Conservation (phyloP, 2,329 filamentous ascomycete genomes). For the Aspergillus viridinutans region DNA sequence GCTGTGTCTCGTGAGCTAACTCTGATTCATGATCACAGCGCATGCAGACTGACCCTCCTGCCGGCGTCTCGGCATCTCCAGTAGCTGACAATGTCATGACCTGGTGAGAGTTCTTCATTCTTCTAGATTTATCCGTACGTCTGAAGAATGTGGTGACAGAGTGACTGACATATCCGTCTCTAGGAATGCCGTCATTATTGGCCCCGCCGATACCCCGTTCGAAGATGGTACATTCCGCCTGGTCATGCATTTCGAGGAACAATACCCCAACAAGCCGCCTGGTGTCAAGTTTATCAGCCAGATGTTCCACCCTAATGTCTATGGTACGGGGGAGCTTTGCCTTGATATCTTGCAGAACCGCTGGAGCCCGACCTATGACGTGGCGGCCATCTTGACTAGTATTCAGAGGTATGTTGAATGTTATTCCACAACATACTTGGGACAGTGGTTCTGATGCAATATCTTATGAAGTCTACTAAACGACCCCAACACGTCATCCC, state of each 20-base stretch:
- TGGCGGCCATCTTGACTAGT: slow-evolving; percentile 92
- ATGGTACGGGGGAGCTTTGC: slow-evolving; percentile 92
- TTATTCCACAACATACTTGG: background rate
- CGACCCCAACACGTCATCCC: slow-evolving; percentile 96
- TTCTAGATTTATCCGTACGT: background rate
- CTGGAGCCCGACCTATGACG: slow-evolving; percentile 98
- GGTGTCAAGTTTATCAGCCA: slow-evolving; percentile 97
- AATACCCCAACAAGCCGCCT: slow-evolving; percentile 97
- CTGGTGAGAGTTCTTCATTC: slow-evolving; percentile 20
- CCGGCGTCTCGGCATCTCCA: slow-evolving; percentile 92
- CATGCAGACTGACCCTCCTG: slow-evolving; percentile 98
- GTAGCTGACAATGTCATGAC: slow-evolving; percentile 58
- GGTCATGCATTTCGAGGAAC: slow-evolving; percentile 98
- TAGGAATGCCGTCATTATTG: slow-evolving; percentile 98
- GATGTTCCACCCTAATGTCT: slow-evolving; percentile 99
- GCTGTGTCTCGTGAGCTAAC: slow-evolving; percentile 8
- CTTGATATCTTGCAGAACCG: slow-evolving; percentile 95
- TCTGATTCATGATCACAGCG: slow-evolving; percentile 54
- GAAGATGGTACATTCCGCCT: slow-evolving; percentile 97
- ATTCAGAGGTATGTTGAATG: slow-evolving; percentile 73
- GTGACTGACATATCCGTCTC: slow-evolving; percentile 22
- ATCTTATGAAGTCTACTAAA: slow-evolving; percentile 69
- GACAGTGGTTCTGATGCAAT: background rate
- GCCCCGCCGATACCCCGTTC: slow-evolving; percentile 92
- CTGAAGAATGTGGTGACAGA: slow-evolving; percentile 1